Conservation (phyloP, 768 basidiomycete species). For the Boletus vermiculosoides region DNA sequence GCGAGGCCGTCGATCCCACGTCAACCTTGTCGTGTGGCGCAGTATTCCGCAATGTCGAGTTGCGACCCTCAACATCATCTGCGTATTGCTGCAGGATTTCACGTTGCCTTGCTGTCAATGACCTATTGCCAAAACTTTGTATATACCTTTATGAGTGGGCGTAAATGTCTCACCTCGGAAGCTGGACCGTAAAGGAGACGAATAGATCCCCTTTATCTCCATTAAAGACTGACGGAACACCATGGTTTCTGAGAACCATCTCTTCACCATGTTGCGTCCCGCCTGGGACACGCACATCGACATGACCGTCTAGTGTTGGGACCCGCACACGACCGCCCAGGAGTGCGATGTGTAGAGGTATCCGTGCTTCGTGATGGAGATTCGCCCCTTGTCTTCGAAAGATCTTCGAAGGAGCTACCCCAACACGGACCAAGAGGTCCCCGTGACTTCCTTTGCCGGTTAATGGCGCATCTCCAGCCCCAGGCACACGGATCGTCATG, state of each 20-base stretch:
- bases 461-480: conserved; percentile 81
- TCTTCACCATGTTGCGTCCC: conserved; percentile 98
- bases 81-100: conserved; percentile 88
- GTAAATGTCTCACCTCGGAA: conserved; percentile 73
- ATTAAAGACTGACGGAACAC: conserved; percentile 62
- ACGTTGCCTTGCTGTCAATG: conserved; percentile 79
- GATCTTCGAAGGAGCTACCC: conserved; percentile 75
- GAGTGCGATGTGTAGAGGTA: conserved; percentile 88
- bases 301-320: conserved; percentile 93
- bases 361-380: conserved; percentile 83
- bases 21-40: conserved; percentile 19
- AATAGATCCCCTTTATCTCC: conserved; percentile 79
- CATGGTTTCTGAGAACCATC: conserved; percentile 88
- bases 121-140: conserved; percentile 44
- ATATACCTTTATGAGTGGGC: conserved; percentile 6
- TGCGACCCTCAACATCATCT: conserved; percentile 84
- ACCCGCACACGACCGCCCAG: conserved; percentile 92
- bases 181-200: conserved; percentile 80
- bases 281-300: conserved; percentile 86
- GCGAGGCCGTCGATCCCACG: conserved; percentile 14
- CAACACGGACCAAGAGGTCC: conserved; percentile 84
- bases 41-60: conserved; percentile 16
- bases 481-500: conserved; percentile 81
- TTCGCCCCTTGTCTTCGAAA: conserved; percentile 92
- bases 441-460: conserved; percentile 76